Evolutionary conservation across 148 eudicot genomes (phyloP), one percentile per base, ranked within the genome.

Genomic region (Rhododendron simsii): DNA sequence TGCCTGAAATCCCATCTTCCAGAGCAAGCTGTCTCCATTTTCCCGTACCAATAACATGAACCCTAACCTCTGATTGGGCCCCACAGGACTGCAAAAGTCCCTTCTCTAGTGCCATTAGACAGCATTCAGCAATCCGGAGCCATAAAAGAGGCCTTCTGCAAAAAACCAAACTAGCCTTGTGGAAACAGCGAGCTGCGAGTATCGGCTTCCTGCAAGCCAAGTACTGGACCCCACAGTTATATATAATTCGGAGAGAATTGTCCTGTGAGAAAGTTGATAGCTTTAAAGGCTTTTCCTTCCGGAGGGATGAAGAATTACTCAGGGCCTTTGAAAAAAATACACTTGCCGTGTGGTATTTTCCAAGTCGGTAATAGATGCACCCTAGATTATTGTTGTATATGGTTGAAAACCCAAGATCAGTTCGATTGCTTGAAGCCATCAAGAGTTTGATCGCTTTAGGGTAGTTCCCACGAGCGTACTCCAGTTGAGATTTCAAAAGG

Each of bases 41-140:
- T 71, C 99, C 99, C 77, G 91, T 90, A 28, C 99, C 98, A 75
- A 95, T 78, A 84, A 95, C 94, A 79, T 87, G 91, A 78, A 93
- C 96, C 78, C 85, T 90, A 84, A 93, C 85, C 81, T 89, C 94
- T 50, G 85, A 85, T 81, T 85, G 63, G 30, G 87, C 35, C 21
- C 82, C 90, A 78, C 78, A 37, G 50, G 88, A 87, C 81, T 86
- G 87, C 71, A 91, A 73, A 18, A 93, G 90, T 57, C 96, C 96
- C 89, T 92, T 94, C 80, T 94, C 95, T 37, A 90, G 81, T 21
- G 94, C 96, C 93, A 93, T 84, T 63, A 97, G 83, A 89, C 98
- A 97, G 84, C 99, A 97, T 86, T 97, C 99, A 57, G 98, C 98
- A 73, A 95, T 89, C 73, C 98, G 90, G 61, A 97, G 89, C 99